phyloP scores from a whole-genome alignment of 768 basidiomycete genomes.

The Mycena vulgaris region DNA sequence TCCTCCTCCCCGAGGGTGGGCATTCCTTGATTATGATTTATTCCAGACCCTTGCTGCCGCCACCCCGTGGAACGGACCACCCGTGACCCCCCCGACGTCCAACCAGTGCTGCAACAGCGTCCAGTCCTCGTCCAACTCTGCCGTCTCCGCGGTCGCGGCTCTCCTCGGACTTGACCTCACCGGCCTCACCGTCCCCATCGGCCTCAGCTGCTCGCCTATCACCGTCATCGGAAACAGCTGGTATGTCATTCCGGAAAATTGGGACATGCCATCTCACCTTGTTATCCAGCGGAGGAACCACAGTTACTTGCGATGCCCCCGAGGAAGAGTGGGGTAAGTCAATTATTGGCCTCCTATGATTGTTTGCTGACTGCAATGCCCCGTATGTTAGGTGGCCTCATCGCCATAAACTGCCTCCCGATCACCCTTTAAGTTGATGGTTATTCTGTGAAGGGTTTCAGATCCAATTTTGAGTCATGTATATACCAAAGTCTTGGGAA shows the following conservation, averaged over 20 bases:
- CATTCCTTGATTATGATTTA: no score
- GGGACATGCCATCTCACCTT: background rate
- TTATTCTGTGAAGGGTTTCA: no score
- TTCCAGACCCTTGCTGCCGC: background rate
- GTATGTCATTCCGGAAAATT: background rate
- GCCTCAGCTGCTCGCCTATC: background rate
- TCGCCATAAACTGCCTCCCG: no score
- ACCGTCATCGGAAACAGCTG: background rate
- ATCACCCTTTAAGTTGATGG: no score
- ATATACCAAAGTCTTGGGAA: no score
- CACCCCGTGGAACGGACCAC: background rate
- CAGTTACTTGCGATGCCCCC: background rate
- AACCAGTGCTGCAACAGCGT: background rate
- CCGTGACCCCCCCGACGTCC: background rate
- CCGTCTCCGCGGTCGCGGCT: background rate
- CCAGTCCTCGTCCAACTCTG: background rate
- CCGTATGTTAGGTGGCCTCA: no score
- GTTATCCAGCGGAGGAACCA: background rate
- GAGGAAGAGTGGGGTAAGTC: background rate
- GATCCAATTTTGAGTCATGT: no score
- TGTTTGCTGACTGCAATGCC: no score
- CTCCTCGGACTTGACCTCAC: background rate
- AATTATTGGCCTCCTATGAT: no score
- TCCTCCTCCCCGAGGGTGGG: no score
- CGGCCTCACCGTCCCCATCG: background rate